Evolutionary conservation across 2,329 filamentous ascomycete species (phyloP).

Genomic region (Fusarium citri): DNA sequence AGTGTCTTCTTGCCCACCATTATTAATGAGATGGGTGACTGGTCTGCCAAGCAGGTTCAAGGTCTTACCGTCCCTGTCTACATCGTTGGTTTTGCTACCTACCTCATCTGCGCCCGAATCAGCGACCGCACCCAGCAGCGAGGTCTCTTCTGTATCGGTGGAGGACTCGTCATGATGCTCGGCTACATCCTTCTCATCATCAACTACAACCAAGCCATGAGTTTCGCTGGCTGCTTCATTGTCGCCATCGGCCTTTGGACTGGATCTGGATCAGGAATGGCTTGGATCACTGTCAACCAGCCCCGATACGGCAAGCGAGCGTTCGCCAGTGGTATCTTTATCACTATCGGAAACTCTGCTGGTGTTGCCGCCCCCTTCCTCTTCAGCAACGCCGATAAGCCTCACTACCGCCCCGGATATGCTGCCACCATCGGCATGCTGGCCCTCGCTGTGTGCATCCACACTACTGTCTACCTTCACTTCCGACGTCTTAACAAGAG

Average conservation of each 20-base stretch:
- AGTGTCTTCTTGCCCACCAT: slow-evolving; percentile 77
- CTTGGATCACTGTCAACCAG: slow-evolving; percentile 65
- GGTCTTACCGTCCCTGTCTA: slow-evolving; percentile 78
- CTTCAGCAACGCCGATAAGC: slow-evolving; percentile 57
- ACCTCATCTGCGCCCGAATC: slow-evolving; percentile 66
- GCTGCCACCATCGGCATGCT: slow-evolving; percentile 64
- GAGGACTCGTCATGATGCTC: slow-evolving; percentile 62
- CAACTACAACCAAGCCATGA: slow-evolving; percentile 64
- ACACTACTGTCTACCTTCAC: slow-evolving; percentile 45
- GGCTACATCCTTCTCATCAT: slow-evolving; percentile 71
- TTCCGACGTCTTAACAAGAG: slow-evolving; percentile 52
- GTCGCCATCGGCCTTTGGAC: slow-evolving; percentile 68
- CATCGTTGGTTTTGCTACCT: slow-evolving; percentile 69
- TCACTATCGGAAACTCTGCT: slow-evolving; percentile 70
- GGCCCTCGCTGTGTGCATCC: slow-evolving; percentile 47
- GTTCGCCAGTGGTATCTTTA: slow-evolving; percentile 69
- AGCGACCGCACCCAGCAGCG: slow-evolving; percentile 69
- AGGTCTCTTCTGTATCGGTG: slow-evolving; percentile 64
- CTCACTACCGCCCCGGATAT: slow-evolving; percentile 63
- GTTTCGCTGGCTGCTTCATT: slow-evolving; percentile 72
- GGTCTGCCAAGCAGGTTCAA: slow-evolving; percentile 68
- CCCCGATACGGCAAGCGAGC: slow-evolving; percentile 74
- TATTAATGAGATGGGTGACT: slow-evolving; percentile 70
- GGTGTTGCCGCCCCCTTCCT: slow-evolving; percentile 73
- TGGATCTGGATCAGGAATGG: slow-evolving; percentile 51